Evolutionary conservation across 2,329 filamentous ascomycete species (phyloP).

Genomic region (Diaporthe sp.): DNA sequence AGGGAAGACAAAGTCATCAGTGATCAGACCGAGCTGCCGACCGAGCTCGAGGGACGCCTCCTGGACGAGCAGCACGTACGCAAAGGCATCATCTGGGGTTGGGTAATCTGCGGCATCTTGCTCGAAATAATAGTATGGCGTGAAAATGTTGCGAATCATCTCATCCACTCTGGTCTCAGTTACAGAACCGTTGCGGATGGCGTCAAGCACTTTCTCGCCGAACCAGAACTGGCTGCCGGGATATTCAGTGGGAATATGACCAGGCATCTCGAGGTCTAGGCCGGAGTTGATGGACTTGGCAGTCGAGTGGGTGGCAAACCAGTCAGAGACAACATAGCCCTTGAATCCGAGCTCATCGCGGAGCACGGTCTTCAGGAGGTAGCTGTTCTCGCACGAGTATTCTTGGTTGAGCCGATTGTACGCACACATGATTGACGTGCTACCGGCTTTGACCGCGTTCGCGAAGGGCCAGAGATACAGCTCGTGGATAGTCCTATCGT

Average conservation of each 20-base stretch:
- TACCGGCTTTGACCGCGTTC: conserved; percentile 76
- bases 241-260: background rate
- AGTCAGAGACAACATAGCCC: conserved; percentile 73
- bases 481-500: conserved; percentile 78
- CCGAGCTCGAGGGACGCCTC: background rate
- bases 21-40: conserved; percentile 49
- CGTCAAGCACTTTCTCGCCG: conserved; percentile 42
- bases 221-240: conserved; percentile 3
- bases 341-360: conserved; percentile 82
- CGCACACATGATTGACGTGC: conserved; percentile 79
- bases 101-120: conserved; percentile 18
- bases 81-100: background rate
- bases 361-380: conserved; percentile 71
- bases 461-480: conserved; percentile 78
- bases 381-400: conserved; percentile 77
- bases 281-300: conserved; percentile 44
- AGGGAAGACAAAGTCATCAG: conserved; percentile 60
- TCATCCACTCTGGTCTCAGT: conserved; percentile 5
- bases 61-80: background rate
- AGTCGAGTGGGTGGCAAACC: conserved; percentile 83
- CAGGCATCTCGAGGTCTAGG: conserved; percentile 29
- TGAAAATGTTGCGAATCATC: conserved; percentile 43
- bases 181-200: conserved; percentile 2
- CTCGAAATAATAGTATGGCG: conserved; percentile 6
- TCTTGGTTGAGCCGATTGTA: conserved; percentile 80